Conservation (phyloP, 208 protist genomes). For the Trypanosomatidae sp. region DNA sequence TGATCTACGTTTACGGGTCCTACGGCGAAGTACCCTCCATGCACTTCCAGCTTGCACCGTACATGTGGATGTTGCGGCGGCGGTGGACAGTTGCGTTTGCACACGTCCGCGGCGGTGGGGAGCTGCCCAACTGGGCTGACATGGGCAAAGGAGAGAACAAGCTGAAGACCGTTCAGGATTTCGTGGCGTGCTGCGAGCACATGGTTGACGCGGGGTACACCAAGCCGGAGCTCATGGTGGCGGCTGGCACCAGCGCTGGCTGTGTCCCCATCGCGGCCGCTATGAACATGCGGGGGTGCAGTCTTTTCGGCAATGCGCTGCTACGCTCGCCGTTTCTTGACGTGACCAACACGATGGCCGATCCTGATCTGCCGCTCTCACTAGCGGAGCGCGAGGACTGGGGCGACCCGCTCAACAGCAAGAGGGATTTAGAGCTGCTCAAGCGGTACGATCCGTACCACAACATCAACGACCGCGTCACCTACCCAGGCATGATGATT, state of each 20-base stretch:
- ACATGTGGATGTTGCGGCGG: constrained; percentile 92
- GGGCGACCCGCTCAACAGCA: constrained; percentile 90
- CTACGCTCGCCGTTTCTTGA: constrained; percentile 94
- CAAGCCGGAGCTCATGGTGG: constrained; percentile 83
- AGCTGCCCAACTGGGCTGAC: constrained; percentile 86
- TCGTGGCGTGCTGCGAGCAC: constrained; percentile 92
- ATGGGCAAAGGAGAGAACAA: constrained; percentile 79
- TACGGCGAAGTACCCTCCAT: constrained; percentile 90
- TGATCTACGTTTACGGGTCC: constrained; percentile 92
- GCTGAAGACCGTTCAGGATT: constrained; percentile 90
- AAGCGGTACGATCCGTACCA: constrained; percentile 88
- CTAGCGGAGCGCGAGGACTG: constrained; percentile 93
- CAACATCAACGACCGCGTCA: constrained; percentile 91
- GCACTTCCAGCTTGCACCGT: constrained; percentile 92
- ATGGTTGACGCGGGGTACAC: constrained; percentile 91
- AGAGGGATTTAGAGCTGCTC: constrained; percentile 59
- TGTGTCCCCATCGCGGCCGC: constrained; percentile 93
- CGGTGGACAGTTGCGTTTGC: constrained; percentile 91
- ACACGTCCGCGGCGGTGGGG: constrained; percentile 93
- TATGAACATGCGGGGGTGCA: constrained; percentile 89
- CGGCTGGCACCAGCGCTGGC: constrained; percentile 90
- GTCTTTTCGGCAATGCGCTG: constrained; percentile 84
- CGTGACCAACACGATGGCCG: constrained; percentile 92
- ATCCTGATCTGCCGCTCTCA: constrained; percentile 90
- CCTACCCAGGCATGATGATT: constrained; percentile 91